phyloP scores from a whole-genome alignment of 331 rosid species.

The Saraca asoca region DNA sequence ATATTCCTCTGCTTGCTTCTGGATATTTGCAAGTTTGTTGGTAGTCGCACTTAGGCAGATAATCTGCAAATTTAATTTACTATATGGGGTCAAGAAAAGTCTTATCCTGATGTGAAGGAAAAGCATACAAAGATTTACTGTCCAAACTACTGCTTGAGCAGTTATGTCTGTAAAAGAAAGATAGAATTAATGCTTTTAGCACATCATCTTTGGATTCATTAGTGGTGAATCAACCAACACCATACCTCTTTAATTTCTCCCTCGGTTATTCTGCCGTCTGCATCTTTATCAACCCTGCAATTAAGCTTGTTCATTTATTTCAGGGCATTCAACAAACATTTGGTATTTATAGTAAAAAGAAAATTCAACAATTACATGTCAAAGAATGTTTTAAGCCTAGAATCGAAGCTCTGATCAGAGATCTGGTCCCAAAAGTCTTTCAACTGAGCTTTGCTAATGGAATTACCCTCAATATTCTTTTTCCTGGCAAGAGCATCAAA shows the following conservation, averaged over 20 bases:
- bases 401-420: constrained; percentile 65
- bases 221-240: neutral
- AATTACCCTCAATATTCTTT: constrained; percentile 47
- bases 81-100: constrained; percentile 18
- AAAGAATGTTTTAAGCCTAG: constrained; percentile 75
- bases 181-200: neutral
- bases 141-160: neutral
- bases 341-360: neutral
- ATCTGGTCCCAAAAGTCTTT: constrained; percentile 68
- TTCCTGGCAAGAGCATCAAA: constrained; percentile 66
- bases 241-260: constrained; percentile 79
- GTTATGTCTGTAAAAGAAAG: neutral
- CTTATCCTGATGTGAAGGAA: neutral
- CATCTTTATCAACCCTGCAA: constrained; percentile 84
- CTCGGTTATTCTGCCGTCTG: constrained; percentile 83
- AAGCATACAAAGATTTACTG: neutral
- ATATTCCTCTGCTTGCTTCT: constrained; percentile 77
- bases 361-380: constrained; percentile 60
- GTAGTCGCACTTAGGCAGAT: constrained; percentile 80
- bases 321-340: too few relatives aligned
- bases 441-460: constrained; percentile 58
- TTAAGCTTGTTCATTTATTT: neutral
- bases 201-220: neutral
- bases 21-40: constrained; percentile 76
- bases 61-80: constrained; percentile 49